Conservation (phyloP, 768 basidiomycete species). For the Gyrodon lividus region DNA sequence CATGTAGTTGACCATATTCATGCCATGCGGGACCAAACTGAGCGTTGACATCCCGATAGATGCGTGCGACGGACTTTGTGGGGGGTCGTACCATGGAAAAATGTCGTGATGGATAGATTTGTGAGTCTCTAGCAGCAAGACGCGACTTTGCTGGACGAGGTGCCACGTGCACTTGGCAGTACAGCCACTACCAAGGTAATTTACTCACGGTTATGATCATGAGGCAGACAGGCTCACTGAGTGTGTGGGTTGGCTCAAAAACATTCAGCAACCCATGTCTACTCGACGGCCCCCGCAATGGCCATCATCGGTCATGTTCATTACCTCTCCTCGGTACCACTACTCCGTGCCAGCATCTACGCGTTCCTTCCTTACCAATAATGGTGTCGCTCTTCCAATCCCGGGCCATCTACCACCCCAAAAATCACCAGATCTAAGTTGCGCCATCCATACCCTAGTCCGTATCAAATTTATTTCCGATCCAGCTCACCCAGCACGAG, state of each 20-base stretch:
- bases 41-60: constrained; percentile 87
- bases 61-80: constrained; percentile 78
- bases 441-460: constrained; percentile 37
- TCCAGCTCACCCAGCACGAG: constrained; percentile 67
- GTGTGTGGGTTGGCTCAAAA: neutral
- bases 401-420: constrained; percentile 3
- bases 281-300: constrained; percentile 39
- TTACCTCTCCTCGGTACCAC: constrained; percentile 53
- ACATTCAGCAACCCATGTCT: constrained; percentile 4
- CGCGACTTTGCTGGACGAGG: constrained; percentile 12
- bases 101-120: constrained; percentile 7
- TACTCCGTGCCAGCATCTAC: constrained; percentile 49
- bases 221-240: no score
- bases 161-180: no score
- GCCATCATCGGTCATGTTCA: constrained; percentile 57
- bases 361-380: constrained; percentile 38
- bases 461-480: constrained; percentile 57
- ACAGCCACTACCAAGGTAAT: neutral
- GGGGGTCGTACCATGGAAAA: constrained; percentile 66
- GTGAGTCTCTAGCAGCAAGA: constrained; percentile 5
- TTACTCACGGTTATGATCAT: constrained; percentile 39
- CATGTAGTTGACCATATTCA: constrained; percentile 75
- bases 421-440: neutral
- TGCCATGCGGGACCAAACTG: constrained; percentile 89
- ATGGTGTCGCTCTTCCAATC: constrained; percentile 14